Evolutionary conservation across 257 asterid genomes (phyloP).

Genomic region (Cynanchum wilfordii): DNA sequence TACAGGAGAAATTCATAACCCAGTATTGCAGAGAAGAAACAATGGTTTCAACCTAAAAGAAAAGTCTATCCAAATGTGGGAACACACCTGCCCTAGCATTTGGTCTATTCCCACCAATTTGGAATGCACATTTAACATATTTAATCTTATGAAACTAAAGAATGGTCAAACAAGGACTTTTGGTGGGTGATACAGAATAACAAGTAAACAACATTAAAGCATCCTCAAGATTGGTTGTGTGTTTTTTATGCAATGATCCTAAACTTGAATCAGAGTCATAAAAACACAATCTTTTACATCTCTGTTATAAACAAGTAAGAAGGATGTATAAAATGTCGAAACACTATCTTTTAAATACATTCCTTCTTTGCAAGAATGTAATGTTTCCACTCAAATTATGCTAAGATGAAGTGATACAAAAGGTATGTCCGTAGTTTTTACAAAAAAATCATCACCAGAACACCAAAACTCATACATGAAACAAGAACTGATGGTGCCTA

Average conservation of each 20-base stretch:
- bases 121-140: not conserved
- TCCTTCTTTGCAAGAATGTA: not conserved
- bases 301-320: not conserved
- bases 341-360: not conserved
- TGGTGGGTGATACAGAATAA: not conserved
- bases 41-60: not conserved
- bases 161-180: not conserved
- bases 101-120: conserved; percentile 6
- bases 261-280: not conserved
- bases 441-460: not conserved
- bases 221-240: not conserved
- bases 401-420: not conserved
- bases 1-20: not conserved
- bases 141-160: not conserved
- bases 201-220: not conserved
- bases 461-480: not conserved
- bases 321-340: not conserved
- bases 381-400: not conserved
- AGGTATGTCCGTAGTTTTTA: not conserved
- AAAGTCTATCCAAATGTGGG: not conserved
- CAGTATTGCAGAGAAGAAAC: not conserved
- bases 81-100: not conserved
- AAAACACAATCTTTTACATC: not conserved
- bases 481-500: not conserved
- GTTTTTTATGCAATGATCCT: not conserved